Percentiles rank a stretch among this genome's conserved stretches.
phyloP scores from a whole-genome alignment of 2,329 filamentous ascomycete genomes.

The Stachybotrys chartarum region DNA sequence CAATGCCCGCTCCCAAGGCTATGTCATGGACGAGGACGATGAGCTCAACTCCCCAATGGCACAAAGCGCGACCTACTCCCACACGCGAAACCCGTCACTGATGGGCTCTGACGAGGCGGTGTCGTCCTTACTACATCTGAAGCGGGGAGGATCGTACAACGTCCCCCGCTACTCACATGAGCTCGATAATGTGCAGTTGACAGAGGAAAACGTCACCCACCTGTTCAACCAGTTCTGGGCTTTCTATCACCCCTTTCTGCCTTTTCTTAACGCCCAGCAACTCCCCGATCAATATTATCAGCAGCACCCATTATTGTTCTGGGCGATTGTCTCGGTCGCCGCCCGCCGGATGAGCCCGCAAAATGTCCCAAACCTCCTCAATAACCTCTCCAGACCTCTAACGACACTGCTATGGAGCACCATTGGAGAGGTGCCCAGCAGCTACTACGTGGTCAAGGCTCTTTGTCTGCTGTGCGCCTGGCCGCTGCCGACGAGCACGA shows the following conservation, averaged over 20 bases:
- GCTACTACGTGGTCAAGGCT: conserved; percentile 75
- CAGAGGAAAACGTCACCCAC: conserved; percentile 53
- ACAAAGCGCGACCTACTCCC: conserved; percentile 44
- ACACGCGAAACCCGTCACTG: conserved; percentile 54
- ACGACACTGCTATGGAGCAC: conserved; percentile 71
- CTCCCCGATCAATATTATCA: conserved; percentile 68
- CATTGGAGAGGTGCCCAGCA: conserved; percentile 69
- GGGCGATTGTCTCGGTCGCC: conserved; percentile 72
- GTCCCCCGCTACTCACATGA: conserved; percentile 53
- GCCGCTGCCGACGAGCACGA: conserved; percentile 77
- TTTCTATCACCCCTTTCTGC: conserved; percentile 70
- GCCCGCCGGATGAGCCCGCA: conserved; percentile 57
- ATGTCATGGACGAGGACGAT: conserved; percentile 46
- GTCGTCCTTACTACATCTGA: conserved; percentile 58
- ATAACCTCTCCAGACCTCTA: conserved; percentile 59
- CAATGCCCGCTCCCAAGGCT: conserved; percentile 53
- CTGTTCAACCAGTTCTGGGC: conserved; percentile 71
- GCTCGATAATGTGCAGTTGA: conserved; percentile 57
- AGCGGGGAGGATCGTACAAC: conserved; percentile 56
- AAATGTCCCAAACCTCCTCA: conserved; percentile 55
- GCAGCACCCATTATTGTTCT: conserved; percentile 77
- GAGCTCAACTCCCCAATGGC: conserved; percentile 53
- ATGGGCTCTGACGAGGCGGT: conserved; percentile 65
- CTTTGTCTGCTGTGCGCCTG: conserved; percentile 74
- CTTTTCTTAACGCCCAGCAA: conserved; percentile 62